Evolutionary conservation across 352 stramenopile genomes (phyloP), one percentile per base, ranked within the genome.

Genomic region (Pythium graminicola): DNA sequence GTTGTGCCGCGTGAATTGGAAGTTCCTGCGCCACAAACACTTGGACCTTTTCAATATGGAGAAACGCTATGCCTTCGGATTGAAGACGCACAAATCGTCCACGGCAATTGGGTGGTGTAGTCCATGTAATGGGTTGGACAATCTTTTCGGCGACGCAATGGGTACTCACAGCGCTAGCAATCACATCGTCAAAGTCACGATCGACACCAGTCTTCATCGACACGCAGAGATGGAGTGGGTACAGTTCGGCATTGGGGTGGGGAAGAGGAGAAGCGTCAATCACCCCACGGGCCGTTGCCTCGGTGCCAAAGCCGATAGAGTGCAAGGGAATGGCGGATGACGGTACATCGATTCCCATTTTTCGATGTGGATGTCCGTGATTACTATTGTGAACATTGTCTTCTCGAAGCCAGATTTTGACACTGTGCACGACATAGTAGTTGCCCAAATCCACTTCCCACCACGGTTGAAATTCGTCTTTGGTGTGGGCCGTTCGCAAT

Each of bases 131-230:
- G 9, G 65, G 44, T 9, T 65, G 45, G 1, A 52, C 51, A 1
- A 48, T 47, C 17, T 66, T 70, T 14, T 76, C 65, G 0, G 31
- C 24, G 0, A 84, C 39, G 8, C 62, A 67, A 9, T 77, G 48
- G 0, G 52, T 71, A 40, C 62, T 79, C 39, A 85, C 74, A 43
- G 62, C 67, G 51, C 74, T 77, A 0, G 65, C 64, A 33, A 88
- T 28, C 41, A 85, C 70, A 38, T 86, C 72, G 36, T 81, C 74
- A 11, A 77, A 68, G 50, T 85, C 71, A 6, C 72, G 70, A 8
- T 67, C 72, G 16, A 80, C 61, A 2, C 76, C 76, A 4, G 70
- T 76, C 43, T 81, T 87, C 76, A 85, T 87, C 4, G 72, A 85
- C 20, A 87, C 55, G 22, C 43, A 70, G 8, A 87, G 55, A 41